Conservation (phyloP, 306 rosid species). For the Trifolium dubium region DNA sequence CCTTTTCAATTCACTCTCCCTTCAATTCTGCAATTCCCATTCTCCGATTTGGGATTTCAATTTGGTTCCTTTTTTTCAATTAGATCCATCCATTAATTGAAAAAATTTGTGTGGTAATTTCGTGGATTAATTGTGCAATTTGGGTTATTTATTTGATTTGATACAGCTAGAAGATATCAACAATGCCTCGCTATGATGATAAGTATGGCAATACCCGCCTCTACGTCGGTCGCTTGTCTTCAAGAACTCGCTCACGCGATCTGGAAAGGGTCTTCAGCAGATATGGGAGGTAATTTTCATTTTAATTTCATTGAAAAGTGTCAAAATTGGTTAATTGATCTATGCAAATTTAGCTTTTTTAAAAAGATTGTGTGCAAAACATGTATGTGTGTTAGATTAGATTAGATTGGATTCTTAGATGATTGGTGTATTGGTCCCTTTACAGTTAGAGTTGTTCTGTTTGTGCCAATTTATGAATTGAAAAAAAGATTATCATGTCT, state of each 20-base stretch:
- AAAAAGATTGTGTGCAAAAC: not conserved
- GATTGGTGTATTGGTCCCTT: not conserved
- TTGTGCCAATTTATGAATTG: not conserved
- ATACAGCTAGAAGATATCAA: constrained; percentile 36
- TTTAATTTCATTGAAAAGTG: not conserved
- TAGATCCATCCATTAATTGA: not conserved
- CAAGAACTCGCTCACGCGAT: constrained; percentile 74
- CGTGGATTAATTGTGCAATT: not conserved
- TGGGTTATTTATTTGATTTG: not conserved
- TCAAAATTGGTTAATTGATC: not conserved
- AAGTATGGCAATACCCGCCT: constrained; percentile 71
- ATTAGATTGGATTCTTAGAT: not conserved
- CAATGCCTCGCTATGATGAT: constrained; percentile 85
- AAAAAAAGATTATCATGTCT: constrained; percentile 9
- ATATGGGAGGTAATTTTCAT: constrained; percentile 66
- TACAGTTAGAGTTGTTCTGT: not conserved
- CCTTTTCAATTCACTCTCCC: not conserved
- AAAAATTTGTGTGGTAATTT: no score
- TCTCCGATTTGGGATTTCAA: not conserved
- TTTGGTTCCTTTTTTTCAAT: not conserved
- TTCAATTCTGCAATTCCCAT: not conserved
- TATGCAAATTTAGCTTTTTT: not conserved
- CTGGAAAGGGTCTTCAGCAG: constrained; percentile 67
- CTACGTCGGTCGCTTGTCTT: constrained; percentile 76
- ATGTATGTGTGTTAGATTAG: not conserved